These are phyloP conservation scores for Atkinsonella hypoxylon DNA, from an alignment of 2,329 filamentous ascomycete species.

Conservation along the genomic window DNA sequence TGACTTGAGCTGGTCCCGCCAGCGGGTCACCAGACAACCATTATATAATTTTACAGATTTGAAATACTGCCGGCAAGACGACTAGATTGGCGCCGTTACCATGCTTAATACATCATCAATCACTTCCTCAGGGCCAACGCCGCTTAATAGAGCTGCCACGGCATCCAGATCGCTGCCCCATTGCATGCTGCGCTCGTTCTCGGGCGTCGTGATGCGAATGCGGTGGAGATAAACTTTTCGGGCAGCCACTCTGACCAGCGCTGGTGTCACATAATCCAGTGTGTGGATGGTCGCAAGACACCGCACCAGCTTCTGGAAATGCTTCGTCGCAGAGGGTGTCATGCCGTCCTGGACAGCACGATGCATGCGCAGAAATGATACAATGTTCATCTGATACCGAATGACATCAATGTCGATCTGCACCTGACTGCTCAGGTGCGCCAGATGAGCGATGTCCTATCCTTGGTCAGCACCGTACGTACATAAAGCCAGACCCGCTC, in stretches of 20 bases:
- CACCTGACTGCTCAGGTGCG: slow-evolving; percentile 44
- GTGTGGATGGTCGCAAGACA: slow-evolving; percentile 73
- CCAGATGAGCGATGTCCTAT: slow-evolving; percentile 47
- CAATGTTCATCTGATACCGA: slow-evolving; percentile 77
- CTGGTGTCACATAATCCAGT: slow-evolving; percentile 70
- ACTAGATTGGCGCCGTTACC: slow-evolving; percentile 30
- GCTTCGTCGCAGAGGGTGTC: slow-evolving; percentile 64
- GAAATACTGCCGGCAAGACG: background rate
- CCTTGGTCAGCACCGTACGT: slow-evolving; percentile 20
- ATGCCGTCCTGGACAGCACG: slow-evolving; percentile 72
- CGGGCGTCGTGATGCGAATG: slow-evolving; percentile 55
- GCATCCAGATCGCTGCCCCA: slow-evolving; percentile 75
- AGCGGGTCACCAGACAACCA: background rate
- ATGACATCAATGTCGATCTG: slow-evolving; percentile 63
- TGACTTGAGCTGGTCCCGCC: background rate
- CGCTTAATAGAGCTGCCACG: slow-evolving; percentile 54
- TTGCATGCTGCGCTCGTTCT: slow-evolving; percentile 76
- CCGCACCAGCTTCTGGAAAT: slow-evolving; percentile 58
- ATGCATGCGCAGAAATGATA: slow-evolving; percentile 78
- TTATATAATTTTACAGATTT: background rate
- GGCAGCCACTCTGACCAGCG: slow-evolving; percentile 69
- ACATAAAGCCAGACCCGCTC: too few relatives aligned
- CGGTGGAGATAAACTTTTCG: slow-evolving; percentile 84
- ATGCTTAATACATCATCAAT: slow-evolving; percentile 51
- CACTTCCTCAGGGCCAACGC: slow-evolving; percentile 47